Percentiles rank a stretch among this genome's conserved stretches.
Evolutionary conservation across 2,329 filamentous ascomycete genomes (phyloP).

Genomic region (Exophiala phaeomuriformis): DNA sequence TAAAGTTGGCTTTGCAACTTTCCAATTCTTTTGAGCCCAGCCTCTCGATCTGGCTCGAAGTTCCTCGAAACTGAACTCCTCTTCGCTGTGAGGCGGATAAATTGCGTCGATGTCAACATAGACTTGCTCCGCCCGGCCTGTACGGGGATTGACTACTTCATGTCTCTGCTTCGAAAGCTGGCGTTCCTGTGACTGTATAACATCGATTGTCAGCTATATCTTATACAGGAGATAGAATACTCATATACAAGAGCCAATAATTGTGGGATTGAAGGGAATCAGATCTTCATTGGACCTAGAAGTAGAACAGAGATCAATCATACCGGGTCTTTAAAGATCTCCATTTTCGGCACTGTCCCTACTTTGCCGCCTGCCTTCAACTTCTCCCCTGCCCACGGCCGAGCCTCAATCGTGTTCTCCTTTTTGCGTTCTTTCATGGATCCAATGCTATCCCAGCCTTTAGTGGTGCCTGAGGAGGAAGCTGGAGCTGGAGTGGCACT

Average conservation of each 20-base stretch:
- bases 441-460: constrained; percentile 88
- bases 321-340: constrained; percentile 94
- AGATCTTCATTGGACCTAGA: constrained; percentile 13
- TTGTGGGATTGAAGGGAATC: constrained; percentile 3
- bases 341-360: constrained; percentile 68
- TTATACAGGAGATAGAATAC: constrained; percentile 30
- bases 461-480: constrained; percentile 47
- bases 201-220: constrained; percentile 29
- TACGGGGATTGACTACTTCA: constrained; percentile 77
- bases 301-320: constrained; percentile 45
- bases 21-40: constrained; percentile 52
- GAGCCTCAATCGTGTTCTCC: constrained; percentile 80
- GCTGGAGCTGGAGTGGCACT: constrained; percentile 48
- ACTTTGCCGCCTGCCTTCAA: constrained; percentile 81
- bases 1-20: constrained; percentile 25
- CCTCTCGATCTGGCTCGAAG: constrained; percentile 71
- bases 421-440: constrained; percentile 83
- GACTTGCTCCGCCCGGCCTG: constrained; percentile 74
- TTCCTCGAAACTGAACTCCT: constrained; percentile 87
- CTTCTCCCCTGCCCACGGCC: constrained; percentile 87
- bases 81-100: constrained; percentile 67
- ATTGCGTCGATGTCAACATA: constrained; percentile 79
- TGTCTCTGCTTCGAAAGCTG: constrained; percentile 63
- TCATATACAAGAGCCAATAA: constrained; percentile 43
- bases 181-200: constrained; percentile 34